Evolutionary conservation across 1,284 basidiomycete genomes (phyloP), one percentile per base, ranked within the genome.

Genomic region (Microbotryomycetes sp.): DNA sequence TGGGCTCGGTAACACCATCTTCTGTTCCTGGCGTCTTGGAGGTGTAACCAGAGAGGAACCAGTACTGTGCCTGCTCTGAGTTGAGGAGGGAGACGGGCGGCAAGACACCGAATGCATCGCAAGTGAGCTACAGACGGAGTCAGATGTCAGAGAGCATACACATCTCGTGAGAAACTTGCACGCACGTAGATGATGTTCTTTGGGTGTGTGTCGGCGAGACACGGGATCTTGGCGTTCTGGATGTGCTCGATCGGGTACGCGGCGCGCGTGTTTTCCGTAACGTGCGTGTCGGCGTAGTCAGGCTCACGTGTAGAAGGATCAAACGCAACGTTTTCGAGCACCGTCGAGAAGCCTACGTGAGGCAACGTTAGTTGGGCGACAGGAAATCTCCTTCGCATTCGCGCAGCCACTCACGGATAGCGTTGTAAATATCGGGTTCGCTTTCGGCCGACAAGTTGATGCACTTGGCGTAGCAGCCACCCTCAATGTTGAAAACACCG

Each of bases 401-500:
- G n/a, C n/a, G n/a, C n/a, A n/a, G n/a, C n/a, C n/a, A n/a, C n/a
- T n/a, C n/a, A 71, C 85, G 84, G 78, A 99, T 94, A 67, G 94
- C 96, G 75, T 86, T 87, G 83, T 79, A 96, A 76, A 98, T 99
- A 77, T 97, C 96, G 62, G 94, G 94, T 78, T 99, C 94, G 81
- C 82, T 97, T 79, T 96, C 90, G 23, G 85, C 85, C 52, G 89
- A 91, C 70, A 99, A 86, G 80, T 96, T 96, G 80, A 98, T 89
- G 77, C 85, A 88, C 81, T 99, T 98, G 78, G 94, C 94, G 77
- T 98, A 99, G 80, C 94, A 57, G 41, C 31, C 7, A 2, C 18
- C 94, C 77, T 99, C 94, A 73, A 98, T 99, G 84, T 98, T 98
- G 86, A 98, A 98, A 65, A 99, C 94, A 76, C 94, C 96, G 24